A percentile compares a stretch with the other conserved stretches of the same genome.
Conservation (phyloP, 257 asterid genomes). For the Lantana camara region DNA sequence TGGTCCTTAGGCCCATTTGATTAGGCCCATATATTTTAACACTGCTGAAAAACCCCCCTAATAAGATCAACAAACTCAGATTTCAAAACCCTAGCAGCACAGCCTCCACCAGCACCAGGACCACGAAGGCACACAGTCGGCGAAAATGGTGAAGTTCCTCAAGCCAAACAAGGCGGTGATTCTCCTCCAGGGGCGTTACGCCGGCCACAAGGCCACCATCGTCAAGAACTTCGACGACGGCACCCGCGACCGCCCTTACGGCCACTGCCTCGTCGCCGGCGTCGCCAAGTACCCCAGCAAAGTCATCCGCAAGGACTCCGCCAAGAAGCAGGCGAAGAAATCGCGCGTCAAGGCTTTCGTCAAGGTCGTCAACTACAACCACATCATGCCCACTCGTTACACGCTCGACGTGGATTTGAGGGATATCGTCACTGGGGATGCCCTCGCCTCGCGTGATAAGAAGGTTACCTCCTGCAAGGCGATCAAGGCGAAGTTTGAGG, state of each 20-base stretch:
- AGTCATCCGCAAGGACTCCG: constrained; percentile 40
- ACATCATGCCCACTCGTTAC: constrained; percentile 47
- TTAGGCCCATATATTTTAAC: constrained; percentile 19
- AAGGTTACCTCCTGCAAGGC: constrained; percentile 43
- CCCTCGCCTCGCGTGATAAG: constrained; percentile 40
- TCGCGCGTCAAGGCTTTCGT: constrained; percentile 45
- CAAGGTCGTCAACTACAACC: constrained; percentile 42
- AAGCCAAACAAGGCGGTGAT: constrained; percentile 48
- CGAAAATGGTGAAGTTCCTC: constrained; percentile 35
- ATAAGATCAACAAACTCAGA: not conserved
- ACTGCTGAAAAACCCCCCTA: too few relatives aligned
- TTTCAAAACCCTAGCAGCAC: not conserved
- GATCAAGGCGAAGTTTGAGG: constrained; percentile 38
- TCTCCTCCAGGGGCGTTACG: constrained; percentile 41
- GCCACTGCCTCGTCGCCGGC: constrained; percentile 48
- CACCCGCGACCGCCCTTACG: constrained; percentile 43
- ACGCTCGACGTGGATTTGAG: constrained; percentile 46
- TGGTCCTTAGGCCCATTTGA: not conserved
- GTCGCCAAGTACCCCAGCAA: constrained; percentile 43
- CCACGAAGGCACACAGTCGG: not conserved
- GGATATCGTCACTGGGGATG: constrained; percentile 31
- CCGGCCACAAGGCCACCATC: constrained; percentile 43
- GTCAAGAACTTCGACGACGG: constrained; percentile 43
- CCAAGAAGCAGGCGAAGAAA: constrained; percentile 43
- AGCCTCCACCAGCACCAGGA: not conserved